Evolutionary conservation across 768 basidiomycete genomes (phyloP).

Genomic region (Scleroderma bovista): DNA sequence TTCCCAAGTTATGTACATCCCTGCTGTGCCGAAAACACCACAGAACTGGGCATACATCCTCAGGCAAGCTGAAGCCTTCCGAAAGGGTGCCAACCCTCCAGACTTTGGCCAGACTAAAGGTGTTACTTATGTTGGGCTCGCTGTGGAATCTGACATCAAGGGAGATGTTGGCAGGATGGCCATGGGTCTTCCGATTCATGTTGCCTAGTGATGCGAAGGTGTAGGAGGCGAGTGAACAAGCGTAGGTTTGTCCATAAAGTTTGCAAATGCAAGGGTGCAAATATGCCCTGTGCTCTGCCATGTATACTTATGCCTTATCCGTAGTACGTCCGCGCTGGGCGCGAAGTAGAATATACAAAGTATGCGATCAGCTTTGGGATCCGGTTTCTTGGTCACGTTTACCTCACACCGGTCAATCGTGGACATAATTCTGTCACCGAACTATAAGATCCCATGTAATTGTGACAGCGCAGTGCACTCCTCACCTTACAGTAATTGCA

Average conservation of each 20-base stretch:
- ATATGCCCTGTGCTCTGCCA: too few relatives aligned
- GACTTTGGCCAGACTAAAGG: slow-evolving; percentile 57
- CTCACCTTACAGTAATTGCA: slow-evolving; percentile 74
- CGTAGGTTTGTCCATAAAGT: too few relatives aligned
- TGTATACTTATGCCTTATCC: too few relatives aligned
- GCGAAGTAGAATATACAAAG: slow-evolving; percentile 25
- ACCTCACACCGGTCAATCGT: slow-evolving; percentile 85
- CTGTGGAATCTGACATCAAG: slow-evolving; percentile 34
- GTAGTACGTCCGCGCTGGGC: too few relatives aligned
- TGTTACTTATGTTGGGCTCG: slow-evolving; percentile 34
- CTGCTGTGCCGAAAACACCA: slow-evolving; percentile 61
- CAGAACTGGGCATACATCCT: slow-evolving; percentile 56
- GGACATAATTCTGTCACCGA: slow-evolving; percentile 85
- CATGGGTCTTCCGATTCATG: slow-evolving; percentile 37
- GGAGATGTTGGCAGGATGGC: slow-evolving; percentile 31
- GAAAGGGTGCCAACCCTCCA: slow-evolving; percentile 56
- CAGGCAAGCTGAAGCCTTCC: slow-evolving; percentile 58
- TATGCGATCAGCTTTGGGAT: slow-evolving; percentile 77
- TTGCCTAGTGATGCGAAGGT: background rate
- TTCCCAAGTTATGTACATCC: slow-evolving; percentile 68
- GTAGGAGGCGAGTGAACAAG: too few relatives aligned
- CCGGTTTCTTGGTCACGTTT: slow-evolving; percentile 57
- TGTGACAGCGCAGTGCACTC: background rate
- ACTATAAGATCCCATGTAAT: slow-evolving; percentile 35
- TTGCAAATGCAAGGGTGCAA: too few relatives aligned